Evolutionary conservation across 345 rosid genomes (phyloP).

Genomic region (Citrus reticulata): DNA sequence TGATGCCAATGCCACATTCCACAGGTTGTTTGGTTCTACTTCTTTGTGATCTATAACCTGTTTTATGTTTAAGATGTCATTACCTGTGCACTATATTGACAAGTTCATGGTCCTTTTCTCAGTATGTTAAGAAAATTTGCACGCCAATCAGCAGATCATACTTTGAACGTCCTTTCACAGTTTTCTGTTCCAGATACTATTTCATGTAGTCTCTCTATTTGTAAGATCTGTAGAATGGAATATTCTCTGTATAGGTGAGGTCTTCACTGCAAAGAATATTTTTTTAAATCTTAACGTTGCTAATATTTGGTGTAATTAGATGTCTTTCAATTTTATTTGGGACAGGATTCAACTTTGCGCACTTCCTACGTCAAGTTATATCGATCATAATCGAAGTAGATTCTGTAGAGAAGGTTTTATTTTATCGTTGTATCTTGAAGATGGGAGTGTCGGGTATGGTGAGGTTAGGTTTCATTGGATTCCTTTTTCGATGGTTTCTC

Average conservation of each 20-base stretch:
- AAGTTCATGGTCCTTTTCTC: constrained; percentile 21
- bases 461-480: constrained; percentile 54
- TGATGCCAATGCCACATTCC: constrained; percentile 58
- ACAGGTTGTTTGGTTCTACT: constrained; percentile 47
- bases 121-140: constrained; percentile 64
- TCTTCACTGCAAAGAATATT: neutral
- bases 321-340: constrained; percentile 17
- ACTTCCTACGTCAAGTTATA: constrained; percentile 55
- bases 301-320: neutral
- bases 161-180: constrained; percentile 39
- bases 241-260: constrained; percentile 71
- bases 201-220: constrained; percentile 25
- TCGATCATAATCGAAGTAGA: constrained; percentile 23
- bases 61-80: constrained; percentile 1
- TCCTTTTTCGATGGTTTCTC: neutral
- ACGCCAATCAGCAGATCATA: constrained; percentile 54
- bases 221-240: constrained; percentile 50
- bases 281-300: neutral
- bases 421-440: constrained; percentile 73
- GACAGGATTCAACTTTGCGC: constrained; percentile 69
- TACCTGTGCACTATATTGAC: constrained; percentile 30
- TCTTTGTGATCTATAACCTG: constrained; percentile 6
- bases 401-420: constrained; percentile 74
- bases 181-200: constrained; percentile 32
- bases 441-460: constrained; percentile 79